Evolutionary conservation across 2,329 filamentous ascomycete species (phyloP), one percentile per base, ranked within the genome.

Genomic region (Chaetomium strumarium): DNA sequence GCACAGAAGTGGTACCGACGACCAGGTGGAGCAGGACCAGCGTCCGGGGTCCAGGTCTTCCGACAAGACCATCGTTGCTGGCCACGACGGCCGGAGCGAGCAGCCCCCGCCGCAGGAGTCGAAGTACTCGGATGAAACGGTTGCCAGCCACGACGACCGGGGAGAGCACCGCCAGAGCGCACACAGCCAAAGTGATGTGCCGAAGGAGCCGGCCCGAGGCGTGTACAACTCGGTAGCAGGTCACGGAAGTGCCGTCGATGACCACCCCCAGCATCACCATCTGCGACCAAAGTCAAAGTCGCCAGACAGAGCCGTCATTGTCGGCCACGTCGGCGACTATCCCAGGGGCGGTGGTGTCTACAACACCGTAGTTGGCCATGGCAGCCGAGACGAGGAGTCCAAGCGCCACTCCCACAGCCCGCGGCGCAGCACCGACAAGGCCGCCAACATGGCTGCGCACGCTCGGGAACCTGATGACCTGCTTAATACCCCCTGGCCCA

Each of bases 211-310:
- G 5, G 37, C 46, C 9, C 57, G 53, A 34, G 59, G 58, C 11
- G 40, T 62, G 9, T 58, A 62, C 55, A 63, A 62, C 34, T 54
- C 56, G 16, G 58, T 61, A 14, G 43, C 34, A 1, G 59, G 59
- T 3, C 54, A 60, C 17, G 49, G 56, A 10, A 49, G 51, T n/a
- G 20, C 51, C 20, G 8, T 24, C 1, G 46, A 53, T 30, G 45
- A 53, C 14, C 48, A 47, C 30, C 19, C 24, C 10, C n/a, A 52
- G 38, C 43, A 47, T 20, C 49, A 47, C 33, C 38, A 52, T 33
- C 12, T 47, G 14, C 49, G 30, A n/a, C 16, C 38, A 10, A 48
- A 37, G 41, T 53, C 54, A 48, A 29, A 46, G 8, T n/a, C 37
- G 11, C 11, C 40, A 8, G 33, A n/a, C 9, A 42, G 20, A 31